Base-by-base conservation (phyloP, 495 filamentous ascomycete species). In the Parathielavia hyrcaniae region DNA sequence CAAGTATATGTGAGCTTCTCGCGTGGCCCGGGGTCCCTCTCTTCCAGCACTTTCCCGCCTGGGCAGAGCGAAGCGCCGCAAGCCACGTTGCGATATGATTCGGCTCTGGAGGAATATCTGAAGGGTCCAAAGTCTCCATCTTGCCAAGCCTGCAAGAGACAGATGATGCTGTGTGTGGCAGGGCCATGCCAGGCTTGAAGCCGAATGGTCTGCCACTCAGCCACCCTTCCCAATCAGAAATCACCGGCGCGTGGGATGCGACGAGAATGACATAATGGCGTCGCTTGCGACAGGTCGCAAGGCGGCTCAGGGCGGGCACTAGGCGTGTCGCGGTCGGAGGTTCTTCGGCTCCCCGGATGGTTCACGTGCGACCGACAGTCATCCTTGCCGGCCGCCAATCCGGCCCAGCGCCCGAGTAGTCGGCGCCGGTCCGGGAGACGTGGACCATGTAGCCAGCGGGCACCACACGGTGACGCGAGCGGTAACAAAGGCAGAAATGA, bases 251-350 rank as follows among this genome's bases (percentile, higher is more conserved):
- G 52, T 26, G 50, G 46, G 58, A 34, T 6, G 45, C 32, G 38
- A n/a, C 32, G 45, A 36, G 23, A 8, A 61, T 61, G 59, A 61
- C 59, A 61, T 61, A 61, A 61, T 61, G 41, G 53, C 23, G 47
- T 46, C 47, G 20, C 47, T 17, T 19, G 22, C 16, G 40, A 16
- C 13, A 22, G 17, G 20, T 34, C 26, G 43, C 5, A 1, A 8
- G 35, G 7, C 26, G 26, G 26, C 26, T 34, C 5, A 1, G 1
- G 35, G 7, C 26, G 26, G 26, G 26, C 26, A 30, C 26, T 30
- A 30, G 3, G 26, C 6, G 26, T 30, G 26, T 30, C 26, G 26
- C 26, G 41, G 4, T 44, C 26, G 26, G 6, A 30, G 2, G 4
- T 22, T 10, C 19, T 58, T 50, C 52, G 34, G 45, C 19, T 38